A percentile compares a stretch with the other conserved stretches of the same genome.
Conservation (phyloP, 1,139 yeast species). For the Yamadazyma dushanensis region DNA sequence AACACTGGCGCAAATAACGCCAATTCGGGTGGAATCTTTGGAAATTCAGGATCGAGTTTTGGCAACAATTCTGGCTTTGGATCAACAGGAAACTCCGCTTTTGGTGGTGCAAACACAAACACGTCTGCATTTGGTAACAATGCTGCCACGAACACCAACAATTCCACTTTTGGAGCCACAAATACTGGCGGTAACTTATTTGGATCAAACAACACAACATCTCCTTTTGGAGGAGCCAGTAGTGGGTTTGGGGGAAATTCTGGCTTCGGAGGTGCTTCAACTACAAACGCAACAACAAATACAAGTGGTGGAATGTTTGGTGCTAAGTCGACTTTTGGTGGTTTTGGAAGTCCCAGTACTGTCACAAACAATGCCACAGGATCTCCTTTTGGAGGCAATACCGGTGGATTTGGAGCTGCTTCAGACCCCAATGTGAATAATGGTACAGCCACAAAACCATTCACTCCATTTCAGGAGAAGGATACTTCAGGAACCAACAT, state of each 20-base stretch:
- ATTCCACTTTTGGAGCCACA: slow-evolving; percentile 40
- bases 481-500: slow-evolving; percentile 60
- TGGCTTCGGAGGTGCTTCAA: slow-evolving; percentile 15
- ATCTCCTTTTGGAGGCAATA: slow-evolving; percentile 24
- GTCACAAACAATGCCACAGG: slow-evolving; percentile 7
- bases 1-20: slow-evolving; percentile 15
- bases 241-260: slow-evolving; percentile 24
- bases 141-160: slow-evolving; percentile 6
- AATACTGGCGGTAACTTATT: slow-evolving; percentile 18
- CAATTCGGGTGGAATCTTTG: slow-evolving; percentile 13
- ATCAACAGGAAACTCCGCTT: slow-evolving; percentile 3
- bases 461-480: slow-evolving; percentile 65
- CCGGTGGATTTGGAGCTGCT: slow-evolving; percentile 29
- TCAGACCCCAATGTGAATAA: slow-evolving; percentile 43
- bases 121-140: slow-evolving; percentile 1
- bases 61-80: slow-evolving; percentile 2
- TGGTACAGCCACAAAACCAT: slow-evolving; percentile 77
- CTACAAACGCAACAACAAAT: slow-evolving; percentile 13
- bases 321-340: slow-evolving; percentile 22
- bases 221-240: slow-evolving; percentile 11
- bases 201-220: slow-evolving; percentile 20
- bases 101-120: slow-evolving; percentile 1
- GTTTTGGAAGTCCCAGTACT: slow-evolving; percentile 24
- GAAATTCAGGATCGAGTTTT: slow-evolving; percentile 4
- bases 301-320: slow-evolving; percentile 29